Evolutionary conservation across 345 rosid genomes (phyloP), one percentile per base, ranked within the genome.

Genomic region (Populus simonii): DNA sequence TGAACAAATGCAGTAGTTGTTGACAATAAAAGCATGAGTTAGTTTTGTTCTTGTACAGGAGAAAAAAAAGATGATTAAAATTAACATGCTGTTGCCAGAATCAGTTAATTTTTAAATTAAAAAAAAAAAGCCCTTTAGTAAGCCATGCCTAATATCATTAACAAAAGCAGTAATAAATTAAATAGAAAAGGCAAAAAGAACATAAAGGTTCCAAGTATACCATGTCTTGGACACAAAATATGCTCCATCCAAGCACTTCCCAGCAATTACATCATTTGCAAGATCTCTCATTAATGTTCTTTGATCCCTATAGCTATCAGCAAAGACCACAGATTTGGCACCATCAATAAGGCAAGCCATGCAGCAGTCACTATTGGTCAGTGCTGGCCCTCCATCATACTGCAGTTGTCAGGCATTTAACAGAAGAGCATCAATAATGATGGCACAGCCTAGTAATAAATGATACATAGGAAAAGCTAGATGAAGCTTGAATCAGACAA

Each of bases 231-330:
- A 91, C 79, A 96, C 86, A 84, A 87, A 91, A 79, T 89, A 92
- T 35, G 74, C 84, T 81, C 98, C 98, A 59, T 91, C 96, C 18
- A 68, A 76, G 72, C 90, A 83, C 84, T 91, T 92, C 71, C 92
- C 94, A 1, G 88, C 76, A 70, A 96, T 86, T 57, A 85, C 94
- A 79, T 85, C 76, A 55, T 76, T 87, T 76, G 92, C 97, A 74
- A 92, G 80, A 78, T 76, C 90, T 84, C 89, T 96, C 96, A 93
- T 88, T 73, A 83, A 77, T 83, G 87, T 87, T 88, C 98, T 88
- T 82, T 90, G 90, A 84, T 93, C 97, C 86, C 94, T 88, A 76
- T 96, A 96, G 88, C 97, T 91, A 82, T 92, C 99, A 73, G 92
- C 93, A 81, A 78, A 90, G 74, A 93, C 94, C 76, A 92, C 80